Percentiles rank a stretch among this genome's conserved stretches.
These are phyloP conservation scores for Teunomyces funiuensis DNA, from an alignment of 805 yeast genomes.

Conservation along the genomic window DNA sequence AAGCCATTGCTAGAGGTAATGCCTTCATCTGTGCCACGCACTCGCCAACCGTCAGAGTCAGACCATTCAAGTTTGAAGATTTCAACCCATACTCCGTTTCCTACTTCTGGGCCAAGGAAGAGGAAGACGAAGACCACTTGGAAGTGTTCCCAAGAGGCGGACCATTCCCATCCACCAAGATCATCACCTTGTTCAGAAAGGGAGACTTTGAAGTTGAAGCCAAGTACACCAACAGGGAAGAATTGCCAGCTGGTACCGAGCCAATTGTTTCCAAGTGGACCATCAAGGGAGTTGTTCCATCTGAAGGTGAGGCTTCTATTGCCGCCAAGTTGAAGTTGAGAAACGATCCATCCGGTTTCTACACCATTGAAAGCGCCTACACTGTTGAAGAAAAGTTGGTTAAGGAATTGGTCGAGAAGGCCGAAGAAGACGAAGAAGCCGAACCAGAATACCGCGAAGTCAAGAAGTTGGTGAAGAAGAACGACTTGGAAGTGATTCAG, in stretches of 20 bases:
- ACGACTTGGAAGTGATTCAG: constrained; percentile 63
- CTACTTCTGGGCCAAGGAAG: constrained; percentile 92
- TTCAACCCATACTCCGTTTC: constrained; percentile 88
- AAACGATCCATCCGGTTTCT: constrained; percentile 95
- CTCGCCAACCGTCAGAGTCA: constrained; percentile 97
- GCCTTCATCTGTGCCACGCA: constrained; percentile 98
- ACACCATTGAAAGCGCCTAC: constrained; percentile 90
- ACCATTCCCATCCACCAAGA: constrained; percentile 89
- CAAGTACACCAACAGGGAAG: constrained; percentile 71
- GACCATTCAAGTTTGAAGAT: constrained; percentile 98
- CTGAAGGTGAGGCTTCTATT: constrained; percentile 72
- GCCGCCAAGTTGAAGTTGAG: constrained; percentile 92
- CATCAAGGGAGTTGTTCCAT: constrained; percentile 78
- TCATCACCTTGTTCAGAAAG: constrained; percentile 89
- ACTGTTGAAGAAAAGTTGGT: constrained; percentile 88
- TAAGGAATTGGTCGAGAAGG: constrained; percentile 79
- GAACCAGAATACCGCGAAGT: constrained; percentile 88
- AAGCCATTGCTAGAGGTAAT: constrained; percentile 98
- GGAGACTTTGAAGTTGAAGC: constrained; percentile 87
- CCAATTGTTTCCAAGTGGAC: constrained; percentile 80
- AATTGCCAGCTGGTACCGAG: constrained; percentile 69
- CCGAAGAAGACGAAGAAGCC: constrained; percentile 57
- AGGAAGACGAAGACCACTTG: constrained; percentile 85
- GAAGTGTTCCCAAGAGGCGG: constrained; percentile 98
- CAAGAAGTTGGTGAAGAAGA: constrained; percentile 91